Conservation (phyloP, 2,329 filamentous ascomycete genomes). For the Bipolaris cookei region DNA sequence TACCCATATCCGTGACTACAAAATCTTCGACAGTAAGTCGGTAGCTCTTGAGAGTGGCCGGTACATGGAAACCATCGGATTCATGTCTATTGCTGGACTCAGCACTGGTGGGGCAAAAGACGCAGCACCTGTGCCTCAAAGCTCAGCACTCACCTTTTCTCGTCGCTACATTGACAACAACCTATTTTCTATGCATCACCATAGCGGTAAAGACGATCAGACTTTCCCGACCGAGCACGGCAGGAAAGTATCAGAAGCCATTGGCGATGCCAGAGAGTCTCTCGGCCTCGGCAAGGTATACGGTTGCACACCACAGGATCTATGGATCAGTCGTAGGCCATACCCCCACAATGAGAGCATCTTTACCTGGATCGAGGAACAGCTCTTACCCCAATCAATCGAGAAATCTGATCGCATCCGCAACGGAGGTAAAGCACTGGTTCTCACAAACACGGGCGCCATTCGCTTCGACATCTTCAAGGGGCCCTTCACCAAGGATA, state of each 20-base stretch:
- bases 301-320: conserved; percentile 81
- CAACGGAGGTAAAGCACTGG: conserved; percentile 68
- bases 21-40: conserved; percentile 76
- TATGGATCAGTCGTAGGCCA: conserved; percentile 81
- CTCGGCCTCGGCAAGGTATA: conserved; percentile 75
- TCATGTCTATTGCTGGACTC: conserved; percentile 81
- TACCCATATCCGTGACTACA: conserved; percentile 84
- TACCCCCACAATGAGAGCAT: conserved; percentile 78
- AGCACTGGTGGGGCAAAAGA: conserved; percentile 50
- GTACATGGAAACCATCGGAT: conserved; percentile 95
- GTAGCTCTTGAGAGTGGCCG: conserved; percentile 84
- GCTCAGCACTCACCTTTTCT: conserved; percentile 64
- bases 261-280: conserved; percentile 70
- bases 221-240: conserved; percentile 81
- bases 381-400: conserved; percentile 74
- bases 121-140: conserved; percentile 21
- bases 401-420: conserved; percentile 49
- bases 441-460: conserved; percentile 86
- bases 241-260: conserved; percentile 71
- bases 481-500: conserved; percentile 86
- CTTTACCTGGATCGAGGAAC: conserved; percentile 77
- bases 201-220: conserved; percentile 72
- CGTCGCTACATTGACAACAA: conserved; percentile 95
- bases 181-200: conserved; percentile 79
- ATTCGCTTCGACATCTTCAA: conserved; percentile 96